Evolutionary conservation across 768 basidiomycete species (phyloP).

Genomic region (Saitozyma sp.): DNA sequence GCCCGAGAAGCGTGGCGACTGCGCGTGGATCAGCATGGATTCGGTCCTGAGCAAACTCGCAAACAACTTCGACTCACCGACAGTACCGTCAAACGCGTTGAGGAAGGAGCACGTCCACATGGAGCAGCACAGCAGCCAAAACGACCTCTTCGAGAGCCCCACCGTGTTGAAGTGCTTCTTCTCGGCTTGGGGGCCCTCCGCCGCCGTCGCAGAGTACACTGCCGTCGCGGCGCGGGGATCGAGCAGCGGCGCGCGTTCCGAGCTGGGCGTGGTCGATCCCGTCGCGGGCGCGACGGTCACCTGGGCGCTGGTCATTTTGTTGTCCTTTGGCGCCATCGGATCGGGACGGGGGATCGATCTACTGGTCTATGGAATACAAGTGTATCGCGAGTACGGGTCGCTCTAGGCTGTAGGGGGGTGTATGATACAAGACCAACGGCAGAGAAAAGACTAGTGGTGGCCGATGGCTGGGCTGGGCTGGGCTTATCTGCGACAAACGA

Average conservation of each 20-base stretch:
- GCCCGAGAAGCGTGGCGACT: slow-evolving; percentile 81
- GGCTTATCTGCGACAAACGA: too few relatives aligned
- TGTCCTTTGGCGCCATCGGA: too few relatives aligned
- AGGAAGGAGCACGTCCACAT: slow-evolving; percentile 62
- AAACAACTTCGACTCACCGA: slow-evolving; percentile 16
- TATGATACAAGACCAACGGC: too few relatives aligned
- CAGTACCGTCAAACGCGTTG: slow-evolving; percentile 75
- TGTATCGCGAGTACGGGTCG: too few relatives aligned
- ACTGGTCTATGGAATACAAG: too few relatives aligned
- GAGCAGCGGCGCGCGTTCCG: not conserved
- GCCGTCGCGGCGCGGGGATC: not conserved
- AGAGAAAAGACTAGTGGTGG: too few relatives aligned
- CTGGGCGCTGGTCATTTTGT: too few relatives aligned
- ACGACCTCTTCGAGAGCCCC: not conserved
- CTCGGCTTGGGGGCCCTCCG: too few relatives aligned
- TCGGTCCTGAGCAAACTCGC: not conserved
- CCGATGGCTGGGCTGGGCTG: too few relatives aligned
- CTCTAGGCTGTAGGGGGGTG: too few relatives aligned
- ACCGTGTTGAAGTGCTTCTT: not conserved
- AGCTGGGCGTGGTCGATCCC: not conserved
- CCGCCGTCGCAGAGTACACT: too few relatives aligned
- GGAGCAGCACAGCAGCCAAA: slow-evolving; percentile 7
- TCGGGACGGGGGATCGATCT: too few relatives aligned
- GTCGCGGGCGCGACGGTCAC: not conserved
- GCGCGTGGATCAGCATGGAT: not conserved